Evolutionary conservation across 129 eudicot species (phyloP), one percentile per base, ranked within the genome.

Genomic region (Chrysanthemum lavandulifolium): DNA sequence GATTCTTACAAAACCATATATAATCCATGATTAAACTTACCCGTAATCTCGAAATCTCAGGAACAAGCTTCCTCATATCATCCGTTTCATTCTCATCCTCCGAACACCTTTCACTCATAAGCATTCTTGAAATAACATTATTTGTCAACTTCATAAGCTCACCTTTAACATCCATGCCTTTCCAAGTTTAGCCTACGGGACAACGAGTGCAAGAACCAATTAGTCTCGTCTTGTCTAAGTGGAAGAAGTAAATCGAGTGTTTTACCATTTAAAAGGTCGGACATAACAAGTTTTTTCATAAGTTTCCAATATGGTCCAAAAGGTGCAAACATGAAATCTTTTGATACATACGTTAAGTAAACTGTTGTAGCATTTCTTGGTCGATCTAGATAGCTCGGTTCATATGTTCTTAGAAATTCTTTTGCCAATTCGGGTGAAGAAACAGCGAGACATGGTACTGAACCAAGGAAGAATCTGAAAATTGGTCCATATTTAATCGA

Each of bases 301-400:
- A 84, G 81, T 58, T 84, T 89, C 96, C 96, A 89, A 50, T 86
- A 82, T 0, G 84, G 59, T 19, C 92, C 96, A 55, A 78, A 86
- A 4, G 96, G 92, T 6, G 92, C 88, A 68, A 86, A 86, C 16
- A 88, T 69, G 82, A 84, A 84, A 78, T 84, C 91, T 73, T 86
- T 81, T 4, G 92, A 84, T 13, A 88, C 92, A 16, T 89, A 86
- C 0, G 92, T 82, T 43, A 89, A n/a, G 82, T 75, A 82, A 58
- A 86, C 88, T 0, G 75, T 79, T 0, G 85, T 84, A 2, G 65
- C 10, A 2, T 64, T 82, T 33, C 79, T 21, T 36, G 92, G 89
- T 40, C 92, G 82, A 74, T 84, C 78, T 10, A 78, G 65, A 33
- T 62, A 89, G 5, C 82, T 78, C 21, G 40, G 8, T 56, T 89